Percentiles rank a stretch among this genome's conserved stretches.
phyloP scores from a whole-genome alignment of 2,329 filamentous ascomycete species.

The Diaporthe batatas region DNA sequence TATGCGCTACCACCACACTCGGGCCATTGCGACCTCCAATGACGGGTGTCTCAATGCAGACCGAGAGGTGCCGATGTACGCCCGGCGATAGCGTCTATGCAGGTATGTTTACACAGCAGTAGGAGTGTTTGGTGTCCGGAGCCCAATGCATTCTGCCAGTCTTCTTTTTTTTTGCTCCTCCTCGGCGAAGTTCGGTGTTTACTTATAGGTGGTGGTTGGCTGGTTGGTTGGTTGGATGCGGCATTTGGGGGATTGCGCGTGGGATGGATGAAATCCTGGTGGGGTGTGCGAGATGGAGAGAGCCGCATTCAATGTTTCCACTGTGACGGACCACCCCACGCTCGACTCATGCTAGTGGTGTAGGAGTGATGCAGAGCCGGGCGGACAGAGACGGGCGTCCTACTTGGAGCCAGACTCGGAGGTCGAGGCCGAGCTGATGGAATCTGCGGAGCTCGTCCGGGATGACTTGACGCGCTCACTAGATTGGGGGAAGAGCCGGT shows the following conservation, averaged over 20 bases:
- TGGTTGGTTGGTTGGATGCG: not conserved
- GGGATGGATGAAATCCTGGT: not conserved
- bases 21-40: not conserved
- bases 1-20: not conserved
- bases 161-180: not conserved
- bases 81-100: not conserved
- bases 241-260: conserved; percentile 4
- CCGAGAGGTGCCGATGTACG: conserved; percentile 6
- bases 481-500: not conserved
- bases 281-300: conserved; percentile 2
- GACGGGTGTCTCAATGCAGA: not conserved
- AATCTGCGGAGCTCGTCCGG: conserved; percentile 40
- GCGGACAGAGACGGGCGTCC: not conserved
- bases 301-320: conserved; percentile 27
- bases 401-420: conserved; percentile 32
- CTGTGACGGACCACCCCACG: conserved; percentile 20
- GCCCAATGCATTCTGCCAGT: not conserved
- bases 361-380: not conserved
- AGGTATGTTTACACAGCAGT: not conserved
- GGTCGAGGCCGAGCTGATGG: conserved; percentile 43
- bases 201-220: not conserved
- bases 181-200: not conserved
- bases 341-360: conserved; percentile 7
- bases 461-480: conserved; percentile 43
- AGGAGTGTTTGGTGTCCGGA: not conserved